Percentiles rank a stretch among this genome's conserved stretches.
Conservation (phyloP, 306 rosid genomes). For the Mimosa bimucronata region DNA sequence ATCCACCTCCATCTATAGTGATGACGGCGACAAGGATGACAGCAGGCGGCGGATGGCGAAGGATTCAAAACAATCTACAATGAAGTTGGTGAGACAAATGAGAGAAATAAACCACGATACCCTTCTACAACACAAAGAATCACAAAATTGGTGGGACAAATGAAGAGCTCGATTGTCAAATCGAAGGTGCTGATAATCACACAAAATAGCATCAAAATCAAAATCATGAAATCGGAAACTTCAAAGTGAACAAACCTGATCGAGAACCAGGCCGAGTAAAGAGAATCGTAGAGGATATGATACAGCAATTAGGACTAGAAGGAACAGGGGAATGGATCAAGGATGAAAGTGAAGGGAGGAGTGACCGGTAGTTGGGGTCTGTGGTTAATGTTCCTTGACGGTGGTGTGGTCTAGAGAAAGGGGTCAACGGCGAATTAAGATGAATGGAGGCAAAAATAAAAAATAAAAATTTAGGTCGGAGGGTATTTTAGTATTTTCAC, state of each 20-base stretch:
- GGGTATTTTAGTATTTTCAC: too few species aligned
- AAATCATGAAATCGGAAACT: not conserved
- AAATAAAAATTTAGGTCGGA: too few species aligned
- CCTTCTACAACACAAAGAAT: slow-evolving; percentile 43
- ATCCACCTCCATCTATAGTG: too few species aligned
- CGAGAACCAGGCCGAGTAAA: not conserved
- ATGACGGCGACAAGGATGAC: too few species aligned
- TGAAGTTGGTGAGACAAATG: too few species aligned
- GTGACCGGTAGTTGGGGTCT: slow-evolving; percentile 6
- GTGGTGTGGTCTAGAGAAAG: too few species aligned
- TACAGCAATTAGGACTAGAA: not conserved
- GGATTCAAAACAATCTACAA: too few species aligned
- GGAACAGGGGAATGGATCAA: slow-evolving; percentile 27
- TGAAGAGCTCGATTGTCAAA: slow-evolving; percentile 18
- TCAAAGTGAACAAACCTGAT: not conserved
- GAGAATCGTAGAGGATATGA: not conserved
- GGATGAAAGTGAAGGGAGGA: not conserved
- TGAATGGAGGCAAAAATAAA: too few species aligned
- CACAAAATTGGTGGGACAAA: too few species aligned
- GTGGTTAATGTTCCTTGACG: not conserved
- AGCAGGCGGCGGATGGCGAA: too few species aligned
- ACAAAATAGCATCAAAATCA: not conserved
- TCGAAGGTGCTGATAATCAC: slow-evolving; percentile 7
- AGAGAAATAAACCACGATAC: slow-evolving; percentile 36
- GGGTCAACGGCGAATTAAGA: too few species aligned